Evolutionary conservation across 2,329 filamentous ascomycete genomes (phyloP), one percentile per base, ranked within the genome.

Genomic region (Podosphaera xanthii): DNA sequence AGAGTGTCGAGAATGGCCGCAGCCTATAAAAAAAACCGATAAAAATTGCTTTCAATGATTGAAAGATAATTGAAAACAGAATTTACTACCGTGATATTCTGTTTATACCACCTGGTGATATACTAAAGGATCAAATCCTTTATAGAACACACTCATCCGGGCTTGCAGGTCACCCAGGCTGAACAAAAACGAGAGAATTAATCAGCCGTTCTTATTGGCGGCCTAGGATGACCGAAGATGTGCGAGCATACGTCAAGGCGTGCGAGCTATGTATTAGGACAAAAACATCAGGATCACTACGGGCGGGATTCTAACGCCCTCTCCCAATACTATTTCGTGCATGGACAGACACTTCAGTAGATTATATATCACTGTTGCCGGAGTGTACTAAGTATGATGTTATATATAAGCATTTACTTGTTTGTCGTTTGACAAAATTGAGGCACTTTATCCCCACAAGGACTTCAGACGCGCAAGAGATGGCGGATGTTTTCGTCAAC

Each of bases 331-430:
- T 42, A 30, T 8, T 49, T 4, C n/a, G 57, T 10, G 48, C 59
- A 5, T 59, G 50, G 56, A 8, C 50, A 44, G 35, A 60, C n/a
- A 54, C 59, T 38, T 56, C 59, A 48, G 57, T 59, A 22, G 22
- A 12, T 14, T 44, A 44, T 12, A 44, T 12, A 12, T 44, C 40
- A 14, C 40, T 14, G 10, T 14, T 44, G 5, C 40, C 40, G 3
- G 40, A 44, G 40, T 44, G 40, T 44, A 44, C 9, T 8, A 8
- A 14, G 4, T 44, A 44, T 44, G 40, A 14, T 14, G n/a, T 14
- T 44, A 44, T 14, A 12, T 44, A 44, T 14, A 8, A 14, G 9
- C 40, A 44, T 44, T 14, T 44, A 14, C n/a, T 44, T 8, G 36
- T 40, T 40, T 40, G 36, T 10, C 1, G 36, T 40, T 10, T 40